Conservation (phyloP, 73 alveolate species). For the Paramecium octaurelia region DNA sequence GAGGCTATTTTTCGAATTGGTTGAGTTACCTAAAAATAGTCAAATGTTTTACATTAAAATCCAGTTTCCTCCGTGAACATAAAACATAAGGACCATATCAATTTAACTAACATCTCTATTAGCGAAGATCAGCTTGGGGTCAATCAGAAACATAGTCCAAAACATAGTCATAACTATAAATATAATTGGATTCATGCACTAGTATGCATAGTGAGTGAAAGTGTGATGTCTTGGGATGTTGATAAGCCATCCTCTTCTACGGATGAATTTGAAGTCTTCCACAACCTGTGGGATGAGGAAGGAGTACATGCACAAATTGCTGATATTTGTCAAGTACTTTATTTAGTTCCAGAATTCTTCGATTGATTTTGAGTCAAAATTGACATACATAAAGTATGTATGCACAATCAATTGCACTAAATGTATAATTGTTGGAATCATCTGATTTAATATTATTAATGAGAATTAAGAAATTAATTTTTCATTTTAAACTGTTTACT, state of each 20-base stretch:
- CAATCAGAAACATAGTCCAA: not conserved
- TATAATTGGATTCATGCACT: constrained; percentile 39
- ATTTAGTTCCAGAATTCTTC: constrained; percentile 7
- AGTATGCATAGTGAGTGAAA: not conserved
- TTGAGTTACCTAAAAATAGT: not conserved
- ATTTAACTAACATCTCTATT: not conserved
- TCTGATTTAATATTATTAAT: not conserved
- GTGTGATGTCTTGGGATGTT: not conserved
- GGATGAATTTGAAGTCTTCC: not conserved
- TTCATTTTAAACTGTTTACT: not conserved
- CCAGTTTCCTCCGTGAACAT: constrained; percentile 48
- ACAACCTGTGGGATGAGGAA: not conserved
- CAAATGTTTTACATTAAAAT: not conserved
- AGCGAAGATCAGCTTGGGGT: not conserved
- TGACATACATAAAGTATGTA: not conserved
- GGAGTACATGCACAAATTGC: constrained; percentile 20
- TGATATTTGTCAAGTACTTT: constrained; percentile 26
- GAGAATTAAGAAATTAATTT: not conserved
- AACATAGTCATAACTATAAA: not conserved
- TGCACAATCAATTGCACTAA: not conserved
- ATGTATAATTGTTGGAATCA: not conserved
- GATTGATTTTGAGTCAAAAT: not conserved
- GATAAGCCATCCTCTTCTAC: constrained; percentile 4
- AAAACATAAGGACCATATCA: not conserved
- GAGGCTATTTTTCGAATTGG: not conserved